A percentile compares a stretch with the other conserved stretches of the same genome.
phyloP scores from a whole-genome alignment of 331 rosid species.

The Ulmus americana region DNA sequence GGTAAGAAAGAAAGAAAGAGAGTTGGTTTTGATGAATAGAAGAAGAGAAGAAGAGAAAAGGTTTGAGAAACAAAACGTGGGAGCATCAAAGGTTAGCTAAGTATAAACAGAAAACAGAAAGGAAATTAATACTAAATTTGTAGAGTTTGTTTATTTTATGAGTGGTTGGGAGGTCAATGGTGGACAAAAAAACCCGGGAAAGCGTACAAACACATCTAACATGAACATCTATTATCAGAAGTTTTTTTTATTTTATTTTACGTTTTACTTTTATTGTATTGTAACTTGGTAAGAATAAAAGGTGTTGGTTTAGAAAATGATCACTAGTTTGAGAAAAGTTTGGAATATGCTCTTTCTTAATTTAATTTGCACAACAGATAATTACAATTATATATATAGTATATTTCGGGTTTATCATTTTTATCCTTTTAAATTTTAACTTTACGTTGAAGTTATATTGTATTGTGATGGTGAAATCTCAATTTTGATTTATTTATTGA shows the following conservation, averaged over 20 bases:
- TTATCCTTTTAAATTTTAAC: too few relatives aligned
- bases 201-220: slow-evolving; percentile 17
- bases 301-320: too few relatives aligned
- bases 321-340: too few relatives aligned
- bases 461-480: too few relatives aligned
- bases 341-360: too few relatives aligned
- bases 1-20: not conserved
- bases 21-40: not conserved
- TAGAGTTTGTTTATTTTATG: slow-evolving; percentile 31
- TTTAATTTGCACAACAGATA: too few relatives aligned
- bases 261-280: not conserved
- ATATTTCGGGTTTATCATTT: too few relatives aligned
- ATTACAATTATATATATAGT: too few relatives aligned
- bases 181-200: slow-evolving; percentile 19
- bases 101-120: slow-evolving; percentile 2
- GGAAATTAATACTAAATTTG: slow-evolving; percentile 16
- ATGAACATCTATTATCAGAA: slow-evolving; percentile 11
- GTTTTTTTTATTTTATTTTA: not conserved
- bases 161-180: slow-evolving; percentile 29
- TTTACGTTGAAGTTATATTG: too few relatives aligned
- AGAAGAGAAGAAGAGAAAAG: slow-evolving; percentile 3
- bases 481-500: too few relatives aligned
- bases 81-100: not conserved
- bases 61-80: slow-evolving; percentile 25
- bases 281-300: too few relatives aligned